Conservation (phyloP, 129 eudicot species). For the Erigeron canadensis region DNA sequence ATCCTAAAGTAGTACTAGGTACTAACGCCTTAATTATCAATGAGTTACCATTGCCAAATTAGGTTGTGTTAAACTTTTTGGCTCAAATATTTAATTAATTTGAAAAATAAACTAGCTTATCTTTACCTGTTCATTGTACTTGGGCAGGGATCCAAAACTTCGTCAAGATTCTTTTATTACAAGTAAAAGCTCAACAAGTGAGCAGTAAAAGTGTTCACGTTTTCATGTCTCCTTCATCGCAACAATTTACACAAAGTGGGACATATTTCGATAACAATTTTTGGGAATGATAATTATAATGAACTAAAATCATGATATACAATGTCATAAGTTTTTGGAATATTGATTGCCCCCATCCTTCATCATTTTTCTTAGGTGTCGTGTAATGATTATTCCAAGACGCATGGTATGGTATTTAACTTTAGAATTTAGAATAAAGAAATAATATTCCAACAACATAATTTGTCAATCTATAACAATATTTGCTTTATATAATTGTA, state of each 20-base stretch:
- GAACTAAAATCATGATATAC: conserved; percentile 3
- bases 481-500: too few relatives aligned
- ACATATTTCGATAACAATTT: conserved; percentile 8
- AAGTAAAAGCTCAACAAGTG: conserved; percentile 5
- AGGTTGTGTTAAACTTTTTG: not conserved
- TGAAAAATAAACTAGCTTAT: not conserved
- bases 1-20: too few relatives aligned
- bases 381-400: conserved; percentile 22
- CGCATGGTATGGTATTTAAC: not conserved
- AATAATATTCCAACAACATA: too few relatives aligned
- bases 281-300: conserved; percentile 10
- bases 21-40: not conserved
- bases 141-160: conserved; percentile 5
- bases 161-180: conserved; percentile 18
- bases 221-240: conserved; percentile 20
- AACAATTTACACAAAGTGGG: conserved; percentile 9
- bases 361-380: not conserved
- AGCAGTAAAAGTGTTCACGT: conserved; percentile 9
- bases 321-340: not conserved
- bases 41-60: too few relatives aligned
- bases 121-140: conserved; percentile 23
- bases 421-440: too few relatives aligned
- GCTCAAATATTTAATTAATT: too few relatives aligned
- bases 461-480: too few relatives aligned
- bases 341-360: not conserved